These are phyloP conservation scores for Entomortierella lignicola DNA, from an alignment of 192 early-diverging fungal species.

Conservation along the genomic window DNA sequence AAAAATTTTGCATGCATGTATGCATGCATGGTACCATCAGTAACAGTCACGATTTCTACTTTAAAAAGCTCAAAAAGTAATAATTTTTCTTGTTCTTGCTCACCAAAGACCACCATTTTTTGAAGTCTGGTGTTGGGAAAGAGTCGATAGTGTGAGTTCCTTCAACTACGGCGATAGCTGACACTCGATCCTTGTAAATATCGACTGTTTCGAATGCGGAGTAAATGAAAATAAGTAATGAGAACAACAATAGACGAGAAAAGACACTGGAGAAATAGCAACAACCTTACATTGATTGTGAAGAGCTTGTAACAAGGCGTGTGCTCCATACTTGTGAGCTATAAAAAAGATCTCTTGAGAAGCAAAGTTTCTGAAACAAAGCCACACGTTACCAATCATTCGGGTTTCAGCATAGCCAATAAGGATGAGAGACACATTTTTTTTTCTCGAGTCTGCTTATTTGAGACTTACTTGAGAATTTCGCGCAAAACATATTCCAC, in stretches of 20 bases:
- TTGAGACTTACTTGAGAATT: constrained; percentile 19
- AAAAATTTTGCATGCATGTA: too few species aligned
- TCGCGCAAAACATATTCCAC: constrained; percentile 26
- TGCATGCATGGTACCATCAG: too few species aligned
- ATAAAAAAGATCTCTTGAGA: constrained; percentile 34
- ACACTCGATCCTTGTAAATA: constrained; percentile 35
- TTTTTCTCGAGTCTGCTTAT: neutral
- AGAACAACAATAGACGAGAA: neutral
- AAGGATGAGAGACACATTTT: too few species aligned
- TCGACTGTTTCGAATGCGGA: constrained; percentile 14
- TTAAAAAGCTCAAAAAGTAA: neutral
- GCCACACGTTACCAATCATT: neutral
- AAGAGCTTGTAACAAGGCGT: constrained; percentile 26
- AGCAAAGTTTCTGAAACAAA: constrained; percentile 7
- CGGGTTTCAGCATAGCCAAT: neutral
- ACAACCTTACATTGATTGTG: constrained; percentile 35
- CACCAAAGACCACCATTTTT: constrained; percentile 51
- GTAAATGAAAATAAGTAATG: too few species aligned
- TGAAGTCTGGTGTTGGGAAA: neutral
- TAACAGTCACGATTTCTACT: too few species aligned
- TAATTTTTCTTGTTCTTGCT: neutral
- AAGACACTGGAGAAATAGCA: neutral
- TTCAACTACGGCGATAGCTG: constrained; percentile 28
- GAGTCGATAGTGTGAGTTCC: constrained; percentile 24
- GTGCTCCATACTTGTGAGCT: constrained; percentile 45